Conservation (phyloP, 2,329 filamentous ascomycete species). For the Aspergillus piperis region DNA sequence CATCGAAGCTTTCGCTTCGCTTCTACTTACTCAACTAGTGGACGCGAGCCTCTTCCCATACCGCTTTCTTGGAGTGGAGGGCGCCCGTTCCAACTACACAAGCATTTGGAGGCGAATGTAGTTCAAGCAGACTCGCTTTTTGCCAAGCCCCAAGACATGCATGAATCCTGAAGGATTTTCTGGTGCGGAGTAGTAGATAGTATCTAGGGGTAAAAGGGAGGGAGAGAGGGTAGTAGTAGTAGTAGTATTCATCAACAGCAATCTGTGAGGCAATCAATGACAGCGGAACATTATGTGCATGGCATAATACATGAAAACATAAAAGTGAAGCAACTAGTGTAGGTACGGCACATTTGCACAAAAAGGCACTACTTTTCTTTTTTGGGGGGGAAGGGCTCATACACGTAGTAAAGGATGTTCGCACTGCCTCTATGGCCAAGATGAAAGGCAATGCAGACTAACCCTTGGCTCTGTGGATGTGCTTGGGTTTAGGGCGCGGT, state of each 20-base stretch:
- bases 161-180: not conserved
- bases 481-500: not conserved
- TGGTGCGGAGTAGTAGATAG: not conserved
- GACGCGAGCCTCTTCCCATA: no score
- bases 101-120: not conserved
- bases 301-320: not conserved
- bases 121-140: not conserved
- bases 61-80: no score
- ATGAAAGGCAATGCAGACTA: not conserved
- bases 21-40: no score
- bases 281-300: not conserved
- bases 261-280: not conserved
- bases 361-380: no score
- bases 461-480: not conserved
- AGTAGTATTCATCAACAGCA: not conserved
- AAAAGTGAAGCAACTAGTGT: not conserved
- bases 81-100: no score
- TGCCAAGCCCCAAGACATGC: constrained; percentile 1
- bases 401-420: not conserved
- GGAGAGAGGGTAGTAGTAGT: no score
- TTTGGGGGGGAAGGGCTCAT: not conserved
- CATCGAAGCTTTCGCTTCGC: no score
- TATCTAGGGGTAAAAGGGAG: no score
- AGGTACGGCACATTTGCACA: not conserved
- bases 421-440: not conserved